Evolutionary conservation across 352 stramenopile species (phyloP), one percentile per base, ranked within the genome.

Genomic region (Phytophthora pisi): DNA sequence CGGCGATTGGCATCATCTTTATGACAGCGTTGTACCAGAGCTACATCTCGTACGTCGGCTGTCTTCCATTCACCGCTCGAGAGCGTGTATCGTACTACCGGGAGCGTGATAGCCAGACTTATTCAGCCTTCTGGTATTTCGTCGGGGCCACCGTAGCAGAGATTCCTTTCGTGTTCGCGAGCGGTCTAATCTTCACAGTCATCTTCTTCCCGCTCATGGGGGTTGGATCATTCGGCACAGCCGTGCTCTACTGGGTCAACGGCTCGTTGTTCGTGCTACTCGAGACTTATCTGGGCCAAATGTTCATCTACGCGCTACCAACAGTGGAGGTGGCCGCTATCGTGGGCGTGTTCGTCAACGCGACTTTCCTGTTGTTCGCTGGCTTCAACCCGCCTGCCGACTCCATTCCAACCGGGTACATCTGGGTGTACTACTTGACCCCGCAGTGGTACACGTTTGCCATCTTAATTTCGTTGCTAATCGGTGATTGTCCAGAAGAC

Each of bases 51-150:
- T 81, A 93, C 36, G 68, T 91, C n/a, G 83, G 72, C 2, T 80
- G 84, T 13, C 57, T 96, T 3, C 75, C 86, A 15, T 70, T 95
- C 8, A 86, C 92, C 31, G 64, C 82, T 53, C 69, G 75, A 28
- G 88, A 97, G 47, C 75, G 60, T 34, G n/a, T 50, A 92, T 85
- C 92, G 5, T 98, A 86, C 58, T 98, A 98, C 77, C 75, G 91
- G 4, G 91, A 98, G 66, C 86, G 92, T 45, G 79, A 84, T 18
- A 78, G 86, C 4, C 66, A 90, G 52, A 97, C 95, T 67, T 98
- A 98, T 64, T 78, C 79, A 28, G 59, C 81, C 30, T 57, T 77
- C 36, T 80, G 84, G 55, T 90, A 97, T 54, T 79, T 78, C 34
- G 54, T 95, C 9, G 78, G 83, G 1, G 84, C 82, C 42, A 91